phyloP scores from a whole-genome alignment of 176 grass and related monocot genomes.

The Oryza glumipatula region DNA sequence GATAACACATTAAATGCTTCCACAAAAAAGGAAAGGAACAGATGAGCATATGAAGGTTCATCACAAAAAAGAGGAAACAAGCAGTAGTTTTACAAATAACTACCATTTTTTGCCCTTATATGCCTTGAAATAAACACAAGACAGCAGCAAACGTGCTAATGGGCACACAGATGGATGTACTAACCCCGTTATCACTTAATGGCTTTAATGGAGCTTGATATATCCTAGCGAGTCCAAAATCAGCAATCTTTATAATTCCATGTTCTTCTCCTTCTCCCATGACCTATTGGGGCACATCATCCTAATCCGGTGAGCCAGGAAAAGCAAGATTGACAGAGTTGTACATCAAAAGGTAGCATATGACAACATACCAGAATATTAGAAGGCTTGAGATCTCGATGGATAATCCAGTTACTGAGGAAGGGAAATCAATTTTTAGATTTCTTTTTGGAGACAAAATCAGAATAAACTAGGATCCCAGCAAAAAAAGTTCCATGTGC shows the following conservation, averaged over 20 bases:
- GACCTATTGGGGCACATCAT: constrained; percentile 58
- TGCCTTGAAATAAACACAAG: constrained; percentile 15
- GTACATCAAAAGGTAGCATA: constrained; percentile 8
- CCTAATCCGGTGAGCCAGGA: constrained; percentile 5
- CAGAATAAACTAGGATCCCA: constrained; percentile 1
- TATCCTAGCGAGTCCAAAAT: constrained; percentile 99
- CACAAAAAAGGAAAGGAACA: constrained; percentile 7
- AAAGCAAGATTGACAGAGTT: constrained; percentile 28
- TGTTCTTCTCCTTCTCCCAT: constrained; percentile 99
- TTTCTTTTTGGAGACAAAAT: not conserved
- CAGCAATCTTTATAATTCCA: constrained; percentile 95
- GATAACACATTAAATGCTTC: constrained; percentile 13
- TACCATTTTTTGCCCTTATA: constrained; percentile 24
- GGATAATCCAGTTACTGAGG: constrained; percentile 98
- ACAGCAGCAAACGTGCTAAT: not conserved
- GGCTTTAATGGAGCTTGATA: constrained; percentile 99
- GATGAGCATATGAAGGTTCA: not conserved
- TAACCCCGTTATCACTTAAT: constrained; percentile 95
- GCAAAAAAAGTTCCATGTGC: not conserved
- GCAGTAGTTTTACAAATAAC: constrained; percentile 14
- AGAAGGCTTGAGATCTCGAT: constrained; percentile 98
- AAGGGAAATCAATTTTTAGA: not conserved
- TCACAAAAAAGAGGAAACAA: constrained; percentile 8
- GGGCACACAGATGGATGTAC: constrained; percentile 6
- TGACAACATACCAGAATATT: constrained; percentile 82